Evolutionary conservation across 1,139 yeast genomes (phyloP).

Genomic region (Candida tetrigidarum): DNA sequence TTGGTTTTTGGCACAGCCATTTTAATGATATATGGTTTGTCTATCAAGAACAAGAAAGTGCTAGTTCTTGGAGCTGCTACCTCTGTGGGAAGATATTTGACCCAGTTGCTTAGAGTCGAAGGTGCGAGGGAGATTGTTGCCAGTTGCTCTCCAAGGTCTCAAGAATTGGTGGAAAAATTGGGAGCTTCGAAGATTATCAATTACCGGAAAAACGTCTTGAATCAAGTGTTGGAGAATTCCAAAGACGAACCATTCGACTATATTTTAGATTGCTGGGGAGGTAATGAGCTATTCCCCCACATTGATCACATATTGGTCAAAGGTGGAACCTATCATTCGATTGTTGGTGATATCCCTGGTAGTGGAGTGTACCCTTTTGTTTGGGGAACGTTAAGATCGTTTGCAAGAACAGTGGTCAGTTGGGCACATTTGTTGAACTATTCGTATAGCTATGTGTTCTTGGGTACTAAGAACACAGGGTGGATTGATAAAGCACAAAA

Average conservation of each 20-base stretch:
- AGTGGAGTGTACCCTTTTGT: background rate
- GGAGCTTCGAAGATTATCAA: slow-evolving; percentile 60
- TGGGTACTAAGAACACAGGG: background rate
- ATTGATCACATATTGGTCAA: slow-evolving; percentile 32
- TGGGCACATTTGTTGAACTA: background rate
- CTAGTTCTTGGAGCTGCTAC: slow-evolving; percentile 75
- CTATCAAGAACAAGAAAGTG: slow-evolving; percentile 29
- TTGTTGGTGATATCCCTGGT: slow-evolving; percentile 41
- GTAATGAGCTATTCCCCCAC: slow-evolving; percentile 23
- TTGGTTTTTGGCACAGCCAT: slow-evolving; percentile 61
- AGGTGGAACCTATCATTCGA: slow-evolving; percentile 49
- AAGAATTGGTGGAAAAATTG: slow-evolving; percentile 40
- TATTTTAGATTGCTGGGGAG: slow-evolving; percentile 35
- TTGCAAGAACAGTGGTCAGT: background rate
- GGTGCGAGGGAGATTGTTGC: slow-evolving; percentile 50
- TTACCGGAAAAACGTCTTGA: slow-evolving; percentile 34
- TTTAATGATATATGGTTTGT: slow-evolving; percentile 32
- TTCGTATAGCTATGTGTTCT: slow-evolving; percentile 4
- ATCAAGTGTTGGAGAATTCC: slow-evolving; percentile 26
- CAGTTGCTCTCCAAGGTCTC: slow-evolving; percentile 35
- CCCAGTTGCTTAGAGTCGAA: slow-evolving; percentile 58
- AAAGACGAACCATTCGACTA: slow-evolving; percentile 29
- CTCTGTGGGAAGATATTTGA: slow-evolving; percentile 62
- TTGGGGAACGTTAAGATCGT: slow-evolving; percentile 1
- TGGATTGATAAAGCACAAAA: slow-evolving; percentile 5